Evolutionary conservation across 176 grass and related monocot species (phyloP).

Genomic region (Oryza nivara): DNA sequence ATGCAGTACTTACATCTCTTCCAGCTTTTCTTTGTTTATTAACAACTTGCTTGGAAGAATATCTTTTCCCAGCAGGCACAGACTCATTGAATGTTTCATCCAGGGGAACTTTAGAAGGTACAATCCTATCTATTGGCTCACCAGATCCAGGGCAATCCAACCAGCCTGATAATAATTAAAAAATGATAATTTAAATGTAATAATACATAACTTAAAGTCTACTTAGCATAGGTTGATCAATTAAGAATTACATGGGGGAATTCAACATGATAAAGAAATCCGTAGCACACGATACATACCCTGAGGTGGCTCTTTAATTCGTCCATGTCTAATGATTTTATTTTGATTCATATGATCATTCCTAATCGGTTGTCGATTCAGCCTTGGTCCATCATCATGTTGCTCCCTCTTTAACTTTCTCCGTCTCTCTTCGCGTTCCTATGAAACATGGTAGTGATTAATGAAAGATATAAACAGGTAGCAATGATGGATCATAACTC

Average conservation of each 20-base stretch:
- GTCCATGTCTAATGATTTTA: conserved; percentile 41
- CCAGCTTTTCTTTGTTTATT: conserved; percentile 72
- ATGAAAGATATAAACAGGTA: not conserved
- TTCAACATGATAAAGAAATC: not conserved
- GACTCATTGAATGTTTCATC: conserved; percentile 77
- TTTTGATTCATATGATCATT: conserved; percentile 53
- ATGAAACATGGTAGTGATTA: not conserved
- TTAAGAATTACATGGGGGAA: not conserved
- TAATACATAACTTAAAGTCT: not conserved
- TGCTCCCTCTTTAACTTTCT: conserved; percentile 56
- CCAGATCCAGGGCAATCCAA: conserved; percentile 77
- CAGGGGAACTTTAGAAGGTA: conserved; percentile 87
- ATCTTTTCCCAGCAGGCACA: conserved; percentile 74
- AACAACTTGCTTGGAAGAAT: conserved; percentile 77
- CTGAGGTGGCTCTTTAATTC: conserved; percentile 63
- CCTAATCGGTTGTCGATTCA: conserved; percentile 34
- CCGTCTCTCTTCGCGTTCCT: conserved; percentile 77
- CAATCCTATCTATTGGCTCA: conserved; percentile 64
- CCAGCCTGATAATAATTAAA: conserved; percentile 57
- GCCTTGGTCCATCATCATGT: conserved; percentile 53
- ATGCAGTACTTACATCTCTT: conserved; percentile 57
- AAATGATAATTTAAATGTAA: conserved; percentile 23
- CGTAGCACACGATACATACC: conserved; percentile 40
- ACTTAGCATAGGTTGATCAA: not conserved
- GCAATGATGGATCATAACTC: not conserved